Evolutionary conservation across 768 basidiomycete genomes (phyloP), one percentile per base, ranked within the genome.

Genomic region (Tylopilus sp.): DNA sequence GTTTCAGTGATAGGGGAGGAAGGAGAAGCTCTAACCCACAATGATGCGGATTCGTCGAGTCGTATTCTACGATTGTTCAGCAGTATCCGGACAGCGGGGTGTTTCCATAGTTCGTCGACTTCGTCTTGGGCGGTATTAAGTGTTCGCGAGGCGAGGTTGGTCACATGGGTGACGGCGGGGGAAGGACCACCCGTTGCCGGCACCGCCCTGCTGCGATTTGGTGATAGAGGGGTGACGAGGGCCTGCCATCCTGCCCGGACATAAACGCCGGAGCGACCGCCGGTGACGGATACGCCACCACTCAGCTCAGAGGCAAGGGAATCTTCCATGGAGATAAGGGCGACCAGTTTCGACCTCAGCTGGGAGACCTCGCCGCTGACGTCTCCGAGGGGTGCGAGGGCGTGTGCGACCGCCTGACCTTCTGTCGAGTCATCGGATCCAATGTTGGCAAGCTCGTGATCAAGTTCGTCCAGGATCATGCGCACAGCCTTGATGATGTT

Each of bases 401-500:
- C 67, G 37, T 67, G 68, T 41, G 60, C 66, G 22, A 67, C 61
- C n/a, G 63, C 64, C 34, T 66, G 66, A 3, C 64, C 70, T 34
- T 71, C 70, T 31, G 64, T 59, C 3, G 70, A 57, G n/a, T 61
- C 38, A 17, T 70, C 68, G 1, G 56, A 50, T 6, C 50, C 58
- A 2, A 68, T 60, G 65, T 66, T 63, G 36, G 73, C 62, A 58
- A 81, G 76, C 59, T 84, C 81, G 57, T 73, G 74, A 58, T 89
- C 86, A 9, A 90, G 73, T 59, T 88, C 86, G 52, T 84, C 80
- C 47, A 92, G 77, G 43, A 88, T 84, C 72, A 82, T 84, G 26
- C 85, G 83, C 19, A 91, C 73, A 45, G 87, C 89, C 64, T 84
- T 86, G 76, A 92, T 81, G 58, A 92, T 76, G 72, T 92, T 92